These are phyloP conservation scores for Thraustochytrium striatum DNA, from an alignment of 352 stramenopile species.

Conservation along the genomic window DNA sequence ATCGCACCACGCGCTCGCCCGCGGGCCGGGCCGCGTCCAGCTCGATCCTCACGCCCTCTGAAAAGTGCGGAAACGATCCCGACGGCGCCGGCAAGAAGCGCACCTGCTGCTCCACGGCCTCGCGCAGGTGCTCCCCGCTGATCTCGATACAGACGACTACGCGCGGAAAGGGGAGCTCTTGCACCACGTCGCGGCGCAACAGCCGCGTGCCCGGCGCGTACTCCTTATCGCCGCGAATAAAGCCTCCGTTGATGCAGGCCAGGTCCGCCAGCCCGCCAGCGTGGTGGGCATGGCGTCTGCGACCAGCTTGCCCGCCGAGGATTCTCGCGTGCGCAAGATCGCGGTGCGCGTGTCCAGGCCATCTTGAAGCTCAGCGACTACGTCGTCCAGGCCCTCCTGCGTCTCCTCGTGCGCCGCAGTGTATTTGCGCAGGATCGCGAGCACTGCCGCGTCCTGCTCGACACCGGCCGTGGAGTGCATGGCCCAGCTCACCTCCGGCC, in stretches of 20 bases:
- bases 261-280: constrained; percentile 61
- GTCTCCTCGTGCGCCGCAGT: constrained; percentile 64
- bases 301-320: constrained; percentile 70
- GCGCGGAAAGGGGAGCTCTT: constrained; percentile 77
- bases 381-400: constrained; percentile 56
- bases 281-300: constrained; percentile 69
- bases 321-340: constrained; percentile 65
- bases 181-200: constrained; percentile 67
- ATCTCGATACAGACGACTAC: constrained; percentile 67
- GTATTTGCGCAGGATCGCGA: constrained; percentile 70
- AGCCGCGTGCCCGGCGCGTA: constrained; percentile 68
- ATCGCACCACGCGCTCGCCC: neutral
- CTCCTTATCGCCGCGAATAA: constrained; percentile 72
- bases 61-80: constrained; percentile 73
- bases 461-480: constrained; percentile 71
- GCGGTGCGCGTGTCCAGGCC: constrained; percentile 69
- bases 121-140: constrained; percentile 62
- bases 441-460: constrained; percentile 61
- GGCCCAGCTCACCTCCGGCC: constrained; percentile 72
- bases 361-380: constrained; percentile 61
- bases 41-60: constrained; percentile 56
- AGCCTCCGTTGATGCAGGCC: constrained; percentile 77
- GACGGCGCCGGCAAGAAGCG: constrained; percentile 68
- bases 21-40: constrained; percentile 40
- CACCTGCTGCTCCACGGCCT: constrained; percentile 71